A percentile compares a stretch with the other conserved stretches of the same genome.
Evolutionary conservation across 2,329 filamentous ascomycete genomes (phyloP).

Genomic region (Cladosporium sphaerospermum): DNA sequence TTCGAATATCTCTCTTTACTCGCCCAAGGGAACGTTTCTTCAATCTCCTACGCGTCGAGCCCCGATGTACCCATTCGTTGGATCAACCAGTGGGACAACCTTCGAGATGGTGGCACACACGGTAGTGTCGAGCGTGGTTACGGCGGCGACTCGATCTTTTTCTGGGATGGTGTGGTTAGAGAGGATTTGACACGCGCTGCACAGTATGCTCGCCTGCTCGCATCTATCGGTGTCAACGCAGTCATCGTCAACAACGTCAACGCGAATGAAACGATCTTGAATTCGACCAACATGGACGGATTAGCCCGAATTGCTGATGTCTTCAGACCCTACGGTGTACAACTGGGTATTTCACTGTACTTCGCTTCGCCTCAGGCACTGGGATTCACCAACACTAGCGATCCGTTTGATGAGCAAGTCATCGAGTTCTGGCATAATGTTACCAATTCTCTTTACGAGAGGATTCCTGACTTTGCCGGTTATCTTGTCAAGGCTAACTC

Average conservation of each 20-base stretch:
- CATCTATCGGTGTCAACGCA: slow-evolving; percentile 61
- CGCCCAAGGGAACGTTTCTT: slow-evolving; percentile 52
- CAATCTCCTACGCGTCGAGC: slow-evolving; percentile 46
- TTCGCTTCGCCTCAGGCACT: slow-evolving; percentile 58
- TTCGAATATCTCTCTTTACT: slow-evolving; percentile 63
- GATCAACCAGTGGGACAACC: slow-evolving; percentile 70
- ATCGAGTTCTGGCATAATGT: slow-evolving; percentile 57
- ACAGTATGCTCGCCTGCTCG: slow-evolving; percentile 60
- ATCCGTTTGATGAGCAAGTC: slow-evolving; percentile 56
- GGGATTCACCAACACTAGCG: slow-evolving; percentile 55
- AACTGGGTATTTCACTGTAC: slow-evolving; percentile 60
- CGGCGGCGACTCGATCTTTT: slow-evolving; percentile 63
- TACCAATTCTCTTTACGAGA: slow-evolving; percentile 53
- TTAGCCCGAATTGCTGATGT: slow-evolving; percentile 57
- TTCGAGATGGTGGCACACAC: slow-evolving; percentile 38
- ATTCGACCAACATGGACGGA: slow-evolving; percentile 52
- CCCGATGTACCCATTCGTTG: slow-evolving; percentile 59
- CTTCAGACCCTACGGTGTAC: slow-evolving; percentile 62
- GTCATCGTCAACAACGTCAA: slow-evolving; percentile 69
- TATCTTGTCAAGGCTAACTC: slow-evolving; percentile 68
- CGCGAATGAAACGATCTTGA: slow-evolving; percentile 55
- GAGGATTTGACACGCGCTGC: slow-evolving; percentile 54
- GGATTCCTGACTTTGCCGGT: slow-evolving; percentile 61
- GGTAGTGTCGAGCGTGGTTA: slow-evolving; percentile 64
- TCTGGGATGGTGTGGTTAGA: slow-evolving; percentile 50